Evolutionary conservation across 2,329 filamentous ascomycete species (phyloP), one percentile per base, ranked within the genome.

Genomic region (Clathrospora elynae): DNA sequence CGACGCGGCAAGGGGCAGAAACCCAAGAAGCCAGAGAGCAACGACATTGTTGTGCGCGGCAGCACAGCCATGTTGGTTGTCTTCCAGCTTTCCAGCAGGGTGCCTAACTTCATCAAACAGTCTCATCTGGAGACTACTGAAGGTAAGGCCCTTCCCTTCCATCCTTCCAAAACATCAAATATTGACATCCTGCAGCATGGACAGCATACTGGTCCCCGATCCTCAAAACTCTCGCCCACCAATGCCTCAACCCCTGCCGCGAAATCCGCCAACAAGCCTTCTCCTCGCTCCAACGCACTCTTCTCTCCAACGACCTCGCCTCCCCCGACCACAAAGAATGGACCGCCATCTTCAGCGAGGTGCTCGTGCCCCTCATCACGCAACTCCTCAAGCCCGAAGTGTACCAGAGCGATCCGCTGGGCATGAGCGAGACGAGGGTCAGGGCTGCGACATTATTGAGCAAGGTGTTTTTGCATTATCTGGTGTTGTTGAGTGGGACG

Each of bases 131-230:
- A 96, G 65, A 86, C 82, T 46, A 88, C 79, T 46, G 88, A 96
- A 78, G 87, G 87, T 88, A 71, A 49, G 76, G 30, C 24, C 2
- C 20, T 9, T 25, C 5, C n/a, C 8, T 12, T 3, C 19, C 2
- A 19, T 6, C 6, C n/a, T 7, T 3, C 20, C 4, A 6, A 13
- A 5, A 2, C n/a, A 12, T 29, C 9, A 6, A 6, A n/a, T 14
- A 7, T 17, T 49, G 24, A 49, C 19, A 10, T 2, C 3, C 11
- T 3, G 11, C 31, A 88, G 93, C 93, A 10, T 99, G 93, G 93
- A 90, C 90, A 35, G 90, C 93, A 6, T 99, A 99, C 69, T 99
- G 93, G 93, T 85, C 91, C 10, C 93, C 92, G 2, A 90, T 99
- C 17, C 93, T 99, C 71, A 84, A 90, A 57, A 88, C 90, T 5